A percentile compares a stretch with the other conserved stretches of the same genome.
phyloP scores from a whole-genome alignment of 2,329 filamentous ascomycete species.

The Escovopsis sp. region DNA sequence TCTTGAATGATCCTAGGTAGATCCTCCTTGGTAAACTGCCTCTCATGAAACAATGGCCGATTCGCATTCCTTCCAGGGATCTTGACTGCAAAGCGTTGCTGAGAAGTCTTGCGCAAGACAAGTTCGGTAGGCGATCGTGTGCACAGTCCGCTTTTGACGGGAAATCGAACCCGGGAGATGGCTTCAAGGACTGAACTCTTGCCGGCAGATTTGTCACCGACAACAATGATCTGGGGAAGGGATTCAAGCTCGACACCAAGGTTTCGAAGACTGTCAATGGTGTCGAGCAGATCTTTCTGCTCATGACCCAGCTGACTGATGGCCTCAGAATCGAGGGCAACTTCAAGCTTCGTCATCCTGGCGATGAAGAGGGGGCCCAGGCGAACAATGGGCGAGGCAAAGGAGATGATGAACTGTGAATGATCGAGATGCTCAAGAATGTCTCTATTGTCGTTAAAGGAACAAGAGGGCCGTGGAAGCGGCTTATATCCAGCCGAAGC shows the following conservation, averaged over 20 bases:
- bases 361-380: background rate
- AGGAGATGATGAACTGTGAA: too few relatives aligned
- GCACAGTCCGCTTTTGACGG: conserved; percentile 41
- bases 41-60: conserved; percentile 13
- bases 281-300: conserved; percentile 7
- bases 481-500: too few relatives aligned
- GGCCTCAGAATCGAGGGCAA: background rate
- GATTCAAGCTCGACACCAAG: conserved; percentile 15
- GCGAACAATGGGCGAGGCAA: too few relatives aligned
- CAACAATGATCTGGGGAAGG: conserved; percentile 38
- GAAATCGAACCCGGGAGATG: conserved; percentile 46
- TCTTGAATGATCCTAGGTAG: conserved; percentile 23
- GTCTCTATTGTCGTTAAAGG: too few relatives aligned
- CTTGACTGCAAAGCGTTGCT: conserved; percentile 19
- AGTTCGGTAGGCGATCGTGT: conserved; percentile 50
- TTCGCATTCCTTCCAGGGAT: conserved; percentile 5
- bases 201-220: conserved; percentile 45
- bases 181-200: conserved; percentile 53
- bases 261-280: conserved; percentile 7
- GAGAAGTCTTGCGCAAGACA: conserved; percentile 31
- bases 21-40: conserved; percentile 11
- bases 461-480: too few relatives aligned
- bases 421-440: too few relatives aligned
- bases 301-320: background rate
- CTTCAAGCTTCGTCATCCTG: background rate